Conservation (phyloP, 768 basidiomycete genomes). For the Boletus barrowsii region DNA sequence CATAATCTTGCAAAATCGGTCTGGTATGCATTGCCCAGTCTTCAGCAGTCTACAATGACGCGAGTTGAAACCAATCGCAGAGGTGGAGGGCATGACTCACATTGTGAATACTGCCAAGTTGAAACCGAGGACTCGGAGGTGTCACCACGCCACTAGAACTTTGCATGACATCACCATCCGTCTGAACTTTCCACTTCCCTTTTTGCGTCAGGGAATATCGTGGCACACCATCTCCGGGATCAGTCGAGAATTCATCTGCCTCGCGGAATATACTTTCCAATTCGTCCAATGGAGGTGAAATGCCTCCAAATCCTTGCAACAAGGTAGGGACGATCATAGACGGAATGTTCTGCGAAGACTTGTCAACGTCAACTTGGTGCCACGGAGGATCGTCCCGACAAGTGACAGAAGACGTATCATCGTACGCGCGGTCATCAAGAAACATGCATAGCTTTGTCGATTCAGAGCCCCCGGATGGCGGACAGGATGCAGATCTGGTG, state of each 20-base stretch:
- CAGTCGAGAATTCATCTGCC: not conserved
- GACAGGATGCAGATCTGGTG: no score
- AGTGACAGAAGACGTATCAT: slow-evolving; percentile 14
- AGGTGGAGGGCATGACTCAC: slow-evolving; percentile 3
- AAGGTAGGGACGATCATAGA: slow-evolving; percentile 12
- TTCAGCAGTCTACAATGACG: slow-evolving; percentile 8
- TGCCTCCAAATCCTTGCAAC: slow-evolving; percentile 5
- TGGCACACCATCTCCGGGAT: not conserved
- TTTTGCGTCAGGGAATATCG: slow-evolving; percentile 12
- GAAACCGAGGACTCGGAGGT: slow-evolving; percentile 1
- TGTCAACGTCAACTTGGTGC: not conserved
- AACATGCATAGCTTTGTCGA: no score
- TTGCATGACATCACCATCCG: not conserved
- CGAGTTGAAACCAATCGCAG: not conserved
- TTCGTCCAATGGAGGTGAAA: not conserved
- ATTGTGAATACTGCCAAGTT: not conserved
- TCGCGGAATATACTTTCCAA: not conserved
- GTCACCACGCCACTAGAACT: not conserved
- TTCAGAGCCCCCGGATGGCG: no score
- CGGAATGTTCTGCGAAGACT: slow-evolving; percentile 10
- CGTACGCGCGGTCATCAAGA: not conserved
- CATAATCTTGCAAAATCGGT: slow-evolving; percentile 26
- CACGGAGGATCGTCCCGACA: slow-evolving; percentile 8
- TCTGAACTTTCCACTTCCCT: slow-evolving; percentile 11
- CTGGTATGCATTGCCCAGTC: slow-evolving; percentile 25